Conservation (phyloP, 305 asterid genomes). For the Fraxinus greggii region DNA sequence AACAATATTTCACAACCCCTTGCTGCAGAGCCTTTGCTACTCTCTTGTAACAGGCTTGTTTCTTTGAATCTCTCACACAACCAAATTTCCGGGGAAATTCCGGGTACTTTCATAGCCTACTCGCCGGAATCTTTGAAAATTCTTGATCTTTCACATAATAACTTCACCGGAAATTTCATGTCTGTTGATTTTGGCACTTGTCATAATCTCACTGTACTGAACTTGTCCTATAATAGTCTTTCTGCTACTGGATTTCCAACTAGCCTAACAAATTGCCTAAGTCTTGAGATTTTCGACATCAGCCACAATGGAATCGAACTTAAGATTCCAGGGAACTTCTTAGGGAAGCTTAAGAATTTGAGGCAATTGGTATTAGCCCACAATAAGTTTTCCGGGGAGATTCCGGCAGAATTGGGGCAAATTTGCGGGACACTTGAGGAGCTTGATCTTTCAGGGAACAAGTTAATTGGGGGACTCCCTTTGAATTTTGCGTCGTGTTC, state of each 20-base stretch:
- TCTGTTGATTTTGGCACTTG: constrained; percentile 53
- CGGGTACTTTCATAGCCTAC: constrained; percentile 31
- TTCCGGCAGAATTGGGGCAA: constrained; percentile 56
- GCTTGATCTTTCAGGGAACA: constrained; percentile 74
- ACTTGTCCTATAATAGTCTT: constrained; percentile 59
- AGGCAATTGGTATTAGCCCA: constrained; percentile 47
- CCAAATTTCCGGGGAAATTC: constrained; percentile 44
- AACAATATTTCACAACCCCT: constrained; percentile 60
- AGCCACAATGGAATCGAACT: constrained; percentile 51
- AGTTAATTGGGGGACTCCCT: constrained; percentile 66
- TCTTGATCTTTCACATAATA: constrained; percentile 68
- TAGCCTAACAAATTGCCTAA: constrained; percentile 53
- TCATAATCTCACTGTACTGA: constrained; percentile 46
- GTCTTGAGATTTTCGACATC: constrained; percentile 53
- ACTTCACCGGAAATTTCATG: constrained; percentile 52
- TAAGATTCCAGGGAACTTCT: constrained; percentile 50
- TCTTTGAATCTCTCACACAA: constrained; percentile 62
- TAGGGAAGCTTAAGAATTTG: constrained; percentile 55
- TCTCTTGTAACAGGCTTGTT: constrained; percentile 43
- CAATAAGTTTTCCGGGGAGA: constrained; percentile 59
- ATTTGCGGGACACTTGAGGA: constrained; percentile 55
- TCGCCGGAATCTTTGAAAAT: constrained; percentile 30
- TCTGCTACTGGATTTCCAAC: constrained; percentile 52
- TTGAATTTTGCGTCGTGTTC: constrained; percentile 52
- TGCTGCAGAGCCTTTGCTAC: constrained; percentile 39